phyloP scores from a whole-genome alignment of 805 yeast genomes.

The Pichia heedii region DNA sequence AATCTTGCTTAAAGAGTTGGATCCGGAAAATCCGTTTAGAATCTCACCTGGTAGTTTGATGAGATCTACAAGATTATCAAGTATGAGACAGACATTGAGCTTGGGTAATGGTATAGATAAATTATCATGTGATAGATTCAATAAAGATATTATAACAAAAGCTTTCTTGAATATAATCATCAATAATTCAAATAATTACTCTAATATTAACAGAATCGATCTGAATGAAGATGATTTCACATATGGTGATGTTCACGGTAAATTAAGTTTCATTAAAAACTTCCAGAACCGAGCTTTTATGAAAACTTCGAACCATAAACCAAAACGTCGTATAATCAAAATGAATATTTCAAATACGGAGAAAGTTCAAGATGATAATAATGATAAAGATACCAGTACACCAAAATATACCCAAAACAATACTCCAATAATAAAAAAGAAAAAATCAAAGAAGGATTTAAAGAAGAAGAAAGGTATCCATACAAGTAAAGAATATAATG shows the following conservation, averaged over 20 bases:
- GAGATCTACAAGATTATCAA: conserved; percentile 56
- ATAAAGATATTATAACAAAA: conserved; percentile 26
- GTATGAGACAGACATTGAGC: conserved; percentile 76
- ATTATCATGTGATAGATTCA: conserved; percentile 27
- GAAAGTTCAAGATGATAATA: conserved; percentile 20
- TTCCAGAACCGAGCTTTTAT: conserved; percentile 38
- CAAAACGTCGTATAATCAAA: conserved; percentile 22
- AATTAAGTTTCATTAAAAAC: conserved; percentile 32
- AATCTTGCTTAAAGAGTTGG: conserved; percentile 38
- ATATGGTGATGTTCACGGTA: conserved; percentile 28
- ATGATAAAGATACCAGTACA: too few species aligned
- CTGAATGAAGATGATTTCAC: conserved; percentile 23
- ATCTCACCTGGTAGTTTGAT: conserved; percentile 59
- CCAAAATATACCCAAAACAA: too few species aligned
- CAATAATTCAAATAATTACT: conserved; percentile 18
- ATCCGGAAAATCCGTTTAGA: conserved; percentile 46
- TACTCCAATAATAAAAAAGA: too few species aligned
- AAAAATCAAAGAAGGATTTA: too few species aligned
- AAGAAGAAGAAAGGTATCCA: too few species aligned
- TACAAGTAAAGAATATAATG: too few species aligned
- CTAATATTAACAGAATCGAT: conserved; percentile 25
- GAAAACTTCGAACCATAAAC: conserved; percentile 25
- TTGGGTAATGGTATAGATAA: conserved; percentile 32
- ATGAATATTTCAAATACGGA: conserved; percentile 9
- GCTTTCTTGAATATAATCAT: conserved; percentile 24